phyloP scores from a whole-genome alignment of 306 rosid genomes.

The Luffa acutangula region DNA sequence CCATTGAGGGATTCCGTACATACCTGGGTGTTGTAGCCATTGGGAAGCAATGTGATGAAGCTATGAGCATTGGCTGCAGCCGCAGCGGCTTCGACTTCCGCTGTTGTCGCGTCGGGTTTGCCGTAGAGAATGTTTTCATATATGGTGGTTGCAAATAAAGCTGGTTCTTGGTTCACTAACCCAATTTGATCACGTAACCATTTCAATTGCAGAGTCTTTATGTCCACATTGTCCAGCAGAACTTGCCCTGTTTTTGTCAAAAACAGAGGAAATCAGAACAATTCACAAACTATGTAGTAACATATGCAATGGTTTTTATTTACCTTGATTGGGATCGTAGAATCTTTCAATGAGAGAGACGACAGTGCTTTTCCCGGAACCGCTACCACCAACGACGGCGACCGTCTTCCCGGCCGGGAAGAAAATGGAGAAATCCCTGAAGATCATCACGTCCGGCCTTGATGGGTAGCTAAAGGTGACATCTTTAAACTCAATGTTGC shows the following conservation, averaged over 20 bases:
- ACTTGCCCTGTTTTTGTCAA: conserved; percentile 61
- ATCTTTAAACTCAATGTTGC: conserved; percentile 80
- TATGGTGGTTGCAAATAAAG: conserved; percentile 91
- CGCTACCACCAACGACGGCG: conserved; percentile 97
- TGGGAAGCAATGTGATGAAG: conserved; percentile 81
- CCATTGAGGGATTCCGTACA: neutral
- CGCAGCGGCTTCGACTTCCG: conserved; percentile 84
- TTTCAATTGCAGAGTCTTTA: conserved; percentile 64
- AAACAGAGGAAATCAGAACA: conserved; percentile 1
- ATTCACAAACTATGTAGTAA: neutral
- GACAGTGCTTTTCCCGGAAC: conserved; percentile 96
- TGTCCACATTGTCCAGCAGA: conserved; percentile 73
- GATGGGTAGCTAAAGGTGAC: conserved; percentile 94
- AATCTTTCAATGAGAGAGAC: conserved; percentile 92
- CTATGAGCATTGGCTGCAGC: conserved; percentile 96
- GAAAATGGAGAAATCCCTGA: conserved; percentile 69
- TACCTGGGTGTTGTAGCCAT: conserved; percentile 88
- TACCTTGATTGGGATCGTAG: conserved; percentile 95
- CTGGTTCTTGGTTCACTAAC: conserved; percentile 96
- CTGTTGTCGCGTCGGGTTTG: conserved; percentile 74
- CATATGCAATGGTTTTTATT: neutral
- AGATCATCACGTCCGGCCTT: conserved; percentile 77
- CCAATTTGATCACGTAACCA: conserved; percentile 97
- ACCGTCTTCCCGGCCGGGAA: conserved; percentile 93
- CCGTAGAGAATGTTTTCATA: conserved; percentile 91